phyloP scores from a whole-genome alignment of 331 rosid species.

The Dryas integrifolia region DNA sequence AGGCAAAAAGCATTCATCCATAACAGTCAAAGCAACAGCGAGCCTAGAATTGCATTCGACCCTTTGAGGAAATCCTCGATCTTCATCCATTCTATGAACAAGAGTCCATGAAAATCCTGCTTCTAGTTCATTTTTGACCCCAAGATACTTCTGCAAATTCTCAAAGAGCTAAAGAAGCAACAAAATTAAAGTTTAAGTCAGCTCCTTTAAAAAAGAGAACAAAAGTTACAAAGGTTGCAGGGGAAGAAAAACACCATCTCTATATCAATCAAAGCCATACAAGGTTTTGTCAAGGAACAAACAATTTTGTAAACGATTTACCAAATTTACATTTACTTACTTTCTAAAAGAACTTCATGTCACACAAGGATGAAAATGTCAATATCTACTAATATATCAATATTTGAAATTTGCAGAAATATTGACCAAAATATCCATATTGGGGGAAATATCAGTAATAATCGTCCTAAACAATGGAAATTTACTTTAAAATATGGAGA shows the following conservation, averaged over 20 bases:
- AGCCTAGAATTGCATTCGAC: conserved; percentile 89
- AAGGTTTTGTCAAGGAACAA: not conserved
- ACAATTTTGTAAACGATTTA: not conserved
- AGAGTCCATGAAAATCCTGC: conserved; percentile 93
- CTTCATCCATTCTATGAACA: conserved; percentile 72
- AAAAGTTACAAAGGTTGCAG: not conserved
- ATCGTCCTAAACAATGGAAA: too few relatives aligned
- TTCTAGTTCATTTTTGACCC: conserved; percentile 81
- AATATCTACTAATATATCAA: too few relatives aligned
- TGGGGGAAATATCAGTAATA: too few relatives aligned
- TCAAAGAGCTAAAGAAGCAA: conserved; percentile 70
- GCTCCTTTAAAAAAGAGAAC: not conserved
- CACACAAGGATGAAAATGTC: not conserved
- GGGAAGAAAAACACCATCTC: not conserved
- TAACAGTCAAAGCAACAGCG: conserved; percentile 85
- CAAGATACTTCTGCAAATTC: conserved; percentile 83
- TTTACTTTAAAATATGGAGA: too few relatives aligned
- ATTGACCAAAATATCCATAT: not conserved
- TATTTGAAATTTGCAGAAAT: not conserved
- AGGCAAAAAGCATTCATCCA: conserved; percentile 98
- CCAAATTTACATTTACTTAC: not conserved
- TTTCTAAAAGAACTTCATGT: not conserved
- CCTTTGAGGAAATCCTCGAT: conserved; percentile 71
- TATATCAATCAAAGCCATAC: not conserved
- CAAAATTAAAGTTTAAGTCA: conserved; percentile 18